Conservation (phyloP, 306 rosid species). For the Carpinus viminea region DNA sequence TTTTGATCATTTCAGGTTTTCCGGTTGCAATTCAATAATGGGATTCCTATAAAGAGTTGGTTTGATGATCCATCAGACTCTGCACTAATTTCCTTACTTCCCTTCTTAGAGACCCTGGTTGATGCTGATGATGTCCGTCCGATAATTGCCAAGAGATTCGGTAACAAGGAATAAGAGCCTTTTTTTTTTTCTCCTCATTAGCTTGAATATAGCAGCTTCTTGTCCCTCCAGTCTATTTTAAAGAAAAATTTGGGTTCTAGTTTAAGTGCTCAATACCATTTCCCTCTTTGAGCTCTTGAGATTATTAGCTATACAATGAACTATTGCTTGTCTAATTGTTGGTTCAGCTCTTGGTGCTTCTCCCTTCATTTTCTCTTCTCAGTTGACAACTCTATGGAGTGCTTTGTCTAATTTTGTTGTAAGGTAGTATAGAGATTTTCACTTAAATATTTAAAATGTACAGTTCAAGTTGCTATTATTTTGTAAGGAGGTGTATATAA, state of each 20-base stretch:
- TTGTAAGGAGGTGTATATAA: slow-evolving; percentile 57
- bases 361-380: slow-evolving; percentile 40
- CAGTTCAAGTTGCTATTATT: slow-evolving; percentile 54
- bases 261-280: slow-evolving; percentile 48
- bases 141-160: slow-evolving; percentile 79
- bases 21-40: slow-evolving; percentile 95
- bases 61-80: slow-evolving; percentile 87
- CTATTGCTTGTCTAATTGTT: slow-evolving; percentile 49
- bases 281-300: slow-evolving; percentile 47
- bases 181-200: slow-evolving; percentile 41
- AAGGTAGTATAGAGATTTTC: slow-evolving; percentile 72
- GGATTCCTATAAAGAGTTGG: slow-evolving; percentile 99
- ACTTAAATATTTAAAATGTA: slow-evolving; percentile 47
- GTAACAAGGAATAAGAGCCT: slow-evolving; percentile 83
- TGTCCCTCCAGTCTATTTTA: slow-evolving; percentile 34
- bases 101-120: slow-evolving; percentile 91
- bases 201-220: slow-evolving; percentile 60
- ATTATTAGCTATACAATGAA: slow-evolving; percentile 68
- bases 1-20: slow-evolving; percentile 76
- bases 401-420: slow-evolving; percentile 57
- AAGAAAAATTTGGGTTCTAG: slow-evolving; percentile 52
- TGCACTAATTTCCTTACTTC: slow-evolving; percentile 88
- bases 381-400: slow-evolving; percentile 59
- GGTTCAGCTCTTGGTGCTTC: slow-evolving; percentile 49
- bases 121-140: slow-evolving; percentile 97